Evolutionary conservation across 192 early-diverging fungal species (phyloP), one percentile per base, ranked within the genome.

Genomic region (Endogone sp.): DNA sequence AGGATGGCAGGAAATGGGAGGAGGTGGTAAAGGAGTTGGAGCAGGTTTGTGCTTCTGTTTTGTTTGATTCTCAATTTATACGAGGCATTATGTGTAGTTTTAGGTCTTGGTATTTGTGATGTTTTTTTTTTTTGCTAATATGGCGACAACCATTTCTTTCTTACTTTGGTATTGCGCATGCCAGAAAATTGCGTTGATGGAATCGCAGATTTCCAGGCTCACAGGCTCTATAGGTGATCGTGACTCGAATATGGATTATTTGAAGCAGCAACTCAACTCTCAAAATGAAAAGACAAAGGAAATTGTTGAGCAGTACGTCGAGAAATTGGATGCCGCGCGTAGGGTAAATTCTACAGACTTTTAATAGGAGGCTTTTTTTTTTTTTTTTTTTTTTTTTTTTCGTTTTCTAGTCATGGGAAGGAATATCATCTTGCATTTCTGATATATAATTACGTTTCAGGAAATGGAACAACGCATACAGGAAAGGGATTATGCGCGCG

Each of bases 311-410:
- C 69, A 74, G 29, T 78, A 81, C 63, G 63, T 62, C 11, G 75
- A 72, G 30, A 74, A 77, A 73, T 69, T 77, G 63, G 68, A 74
- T 67, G 55, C 66, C 77, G 13, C 68, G 77, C 68, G 60, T 67
- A 22, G 75, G 76, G 68, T 31, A 62, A 67, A 20, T 28, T 24
- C 24, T 29, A 3, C 26, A 44, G 4, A 44, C 9, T 32, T 4
- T 2, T 8, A 16, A 23, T 25, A 30, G 31, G 67, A 3, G n/a
- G n/a, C n/a, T 49, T 6, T 49, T 49, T 49, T 49, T 6, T 49
- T 49, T 11, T 49, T 49, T 11, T 49, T 49, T 11, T 11, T 49
- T 11, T 49, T 49, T 49, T 6, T 16, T 49, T n/a, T n/a, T n/a
- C n/a, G n/a, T n/a, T n/a, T n/a, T n/a, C n/a, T n/a, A n/a, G n/a